These are phyloP conservation scores for Oryza officinalis DNA, from an alignment of 176 grass and related monocot species.

Conservation along the genomic window DNA sequence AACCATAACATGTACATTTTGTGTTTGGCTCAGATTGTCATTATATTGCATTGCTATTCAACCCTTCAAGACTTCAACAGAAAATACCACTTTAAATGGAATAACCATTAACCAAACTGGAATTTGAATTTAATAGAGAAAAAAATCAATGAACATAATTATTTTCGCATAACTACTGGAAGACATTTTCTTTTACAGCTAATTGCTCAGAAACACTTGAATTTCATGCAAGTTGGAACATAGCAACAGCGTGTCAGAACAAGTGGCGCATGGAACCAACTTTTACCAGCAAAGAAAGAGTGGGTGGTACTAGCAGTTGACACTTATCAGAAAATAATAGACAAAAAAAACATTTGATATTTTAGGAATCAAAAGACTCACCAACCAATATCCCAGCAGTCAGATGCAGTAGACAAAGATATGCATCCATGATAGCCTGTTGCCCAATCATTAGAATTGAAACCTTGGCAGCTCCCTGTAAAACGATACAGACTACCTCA, in stretches of 20 bases:
- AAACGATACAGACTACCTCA: slow-evolving; percentile 17
- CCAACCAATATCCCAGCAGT: slow-evolving; percentile 97
- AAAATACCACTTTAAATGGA: not conserved
- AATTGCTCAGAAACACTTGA: not conserved
- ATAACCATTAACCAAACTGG: not conserved
- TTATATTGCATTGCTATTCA: not conserved
- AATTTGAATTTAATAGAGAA: not conserved
- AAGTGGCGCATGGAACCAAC: not conserved
- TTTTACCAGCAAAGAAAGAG: slow-evolving; percentile 9
- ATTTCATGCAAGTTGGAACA: not conserved
- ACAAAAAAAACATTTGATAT: not conserved
- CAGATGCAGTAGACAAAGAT: slow-evolving; percentile 96
- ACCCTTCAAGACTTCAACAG: not conserved
- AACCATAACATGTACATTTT: slow-evolving; percentile 13
- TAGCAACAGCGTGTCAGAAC: not conserved
- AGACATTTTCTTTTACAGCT: not conserved
- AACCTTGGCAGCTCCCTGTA: slow-evolving; percentile 90
- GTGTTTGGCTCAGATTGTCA: not conserved
- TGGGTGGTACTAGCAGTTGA: not conserved
- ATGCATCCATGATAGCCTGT: slow-evolving; percentile 99
- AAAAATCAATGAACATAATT: not conserved
- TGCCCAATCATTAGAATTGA: slow-evolving; percentile 99
- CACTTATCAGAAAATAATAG: not conserved
- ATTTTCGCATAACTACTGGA: not conserved
- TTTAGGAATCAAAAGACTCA: slow-evolving; percentile 50